Conservation (phyloP, 179 eudicot species). For the Heliamphora pulchella region DNA sequence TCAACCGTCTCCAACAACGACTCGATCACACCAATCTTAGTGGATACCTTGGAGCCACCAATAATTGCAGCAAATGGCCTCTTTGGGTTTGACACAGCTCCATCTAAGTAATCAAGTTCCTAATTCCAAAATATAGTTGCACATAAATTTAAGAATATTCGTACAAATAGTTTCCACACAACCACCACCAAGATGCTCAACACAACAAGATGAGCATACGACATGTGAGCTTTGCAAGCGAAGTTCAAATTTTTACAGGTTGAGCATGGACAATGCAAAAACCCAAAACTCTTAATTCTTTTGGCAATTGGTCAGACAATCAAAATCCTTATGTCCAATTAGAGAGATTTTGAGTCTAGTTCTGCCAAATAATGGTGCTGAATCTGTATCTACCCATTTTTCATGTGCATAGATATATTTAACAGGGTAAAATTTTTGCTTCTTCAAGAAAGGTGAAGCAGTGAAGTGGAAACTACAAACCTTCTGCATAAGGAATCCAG, state of each 20-base stretch:
- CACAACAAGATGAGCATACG: too few relatives aligned
- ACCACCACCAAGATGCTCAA: neutral
- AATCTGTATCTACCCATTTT: too few relatives aligned
- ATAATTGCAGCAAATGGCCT: slow-evolving; percentile 96
- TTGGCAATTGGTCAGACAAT: neutral
- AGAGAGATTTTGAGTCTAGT: too few relatives aligned
- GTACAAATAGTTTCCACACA: neutral
- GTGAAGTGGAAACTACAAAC: slow-evolving; percentile 22
- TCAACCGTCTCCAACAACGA: slow-evolving; percentile 74
- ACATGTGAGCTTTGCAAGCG: neutral
- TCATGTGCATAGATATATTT: too few relatives aligned
- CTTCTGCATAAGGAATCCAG: slow-evolving; percentile 77
- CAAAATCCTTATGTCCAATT: too few relatives aligned
- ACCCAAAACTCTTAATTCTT: too few relatives aligned
- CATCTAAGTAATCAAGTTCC: slow-evolving; percentile 91
- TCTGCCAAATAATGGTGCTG: too few relatives aligned
- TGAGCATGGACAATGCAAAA: neutral
- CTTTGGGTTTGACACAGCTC: slow-evolving; percentile 77
- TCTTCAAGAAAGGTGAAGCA: slow-evolving; percentile 27
- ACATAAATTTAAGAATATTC: neutral
- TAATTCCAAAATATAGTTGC: slow-evolving; percentile 18
- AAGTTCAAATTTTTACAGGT: neutral
- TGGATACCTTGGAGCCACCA: slow-evolving; percentile 92
- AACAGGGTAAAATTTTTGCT: slow-evolving; percentile 30
- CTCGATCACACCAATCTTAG: slow-evolving; percentile 86